Evolutionary conservation across 169 alveolate species (phyloP).

Genomic region (Eimeria necatrix): DNA sequence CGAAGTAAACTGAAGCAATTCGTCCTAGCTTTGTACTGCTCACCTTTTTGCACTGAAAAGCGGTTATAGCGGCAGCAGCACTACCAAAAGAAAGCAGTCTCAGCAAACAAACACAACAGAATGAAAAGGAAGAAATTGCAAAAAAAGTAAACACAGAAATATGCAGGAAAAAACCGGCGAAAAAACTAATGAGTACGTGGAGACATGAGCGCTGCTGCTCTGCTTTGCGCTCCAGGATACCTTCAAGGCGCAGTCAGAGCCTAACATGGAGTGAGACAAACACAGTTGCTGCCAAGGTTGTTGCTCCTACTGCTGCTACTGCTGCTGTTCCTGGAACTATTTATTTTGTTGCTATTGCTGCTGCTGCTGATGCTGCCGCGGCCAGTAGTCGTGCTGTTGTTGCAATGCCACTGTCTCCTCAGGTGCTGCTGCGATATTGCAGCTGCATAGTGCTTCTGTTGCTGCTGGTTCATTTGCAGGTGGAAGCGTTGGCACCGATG

Average conservation of each 20-base stretch:
- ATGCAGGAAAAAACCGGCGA: neutral
- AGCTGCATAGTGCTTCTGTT: neutral
- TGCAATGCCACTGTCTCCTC: neutral
- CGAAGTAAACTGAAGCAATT: neutral
- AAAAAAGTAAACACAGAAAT: neutral
- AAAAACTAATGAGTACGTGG: neutral
- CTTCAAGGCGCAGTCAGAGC: constrained; percentile 11
- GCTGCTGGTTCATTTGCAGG: constrained; percentile 5
- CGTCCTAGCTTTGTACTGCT: no score
- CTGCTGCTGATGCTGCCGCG: neutral
- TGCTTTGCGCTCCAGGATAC: constrained; percentile 2
- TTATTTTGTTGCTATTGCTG: neutral
- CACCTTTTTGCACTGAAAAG: no score
- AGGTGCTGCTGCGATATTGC: neutral
- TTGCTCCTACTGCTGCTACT: constrained; percentile 25
- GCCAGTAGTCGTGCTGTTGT: neutral
- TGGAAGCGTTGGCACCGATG: neutral
- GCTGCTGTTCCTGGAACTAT: neutral
- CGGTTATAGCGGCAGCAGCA: no score
- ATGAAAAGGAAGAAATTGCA: neutral
- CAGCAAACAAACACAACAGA: neutral
- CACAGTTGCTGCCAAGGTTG: neutral
- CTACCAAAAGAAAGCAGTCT: no score
- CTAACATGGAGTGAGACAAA: constrained; percentile 1
- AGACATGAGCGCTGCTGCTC: neutral